Evolutionary conservation across 176 grass and related monocot species (phyloP), one percentile per base, ranked within the genome.

Genomic region (Microstegium vimineum): DNA sequence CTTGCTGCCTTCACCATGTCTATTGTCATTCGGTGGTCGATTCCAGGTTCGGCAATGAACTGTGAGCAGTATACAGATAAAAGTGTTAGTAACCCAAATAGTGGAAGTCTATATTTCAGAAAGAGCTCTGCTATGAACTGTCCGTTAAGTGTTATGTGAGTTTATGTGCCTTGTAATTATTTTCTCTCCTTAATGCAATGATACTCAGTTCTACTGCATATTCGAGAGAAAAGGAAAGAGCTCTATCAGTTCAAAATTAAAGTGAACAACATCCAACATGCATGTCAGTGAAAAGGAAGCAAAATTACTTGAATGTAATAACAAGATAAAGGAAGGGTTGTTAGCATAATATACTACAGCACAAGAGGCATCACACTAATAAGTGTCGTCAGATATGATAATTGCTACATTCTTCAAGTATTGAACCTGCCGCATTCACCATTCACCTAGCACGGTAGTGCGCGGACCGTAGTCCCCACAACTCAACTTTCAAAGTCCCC

Each of bases 1-100:
- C 90, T 93, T 16, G 93, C 93, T 89, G 90, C 38, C 81, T 95
- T 90, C 82, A 95, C 93, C 93, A 95, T 95, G 22, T 35, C 66
- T 4, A n/a, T 75, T 0, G 87, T 95, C 90, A 84, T 72, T 72
- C 17, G 30, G 74, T 95, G 90, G 28, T 59, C 79, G 16, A 93
- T 75, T 32, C 83, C 90, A 45, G 88, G 85, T 60, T 90, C 90
- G 36, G 90, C 86, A 17, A 90, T 76, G 76, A 92, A 90, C 93
- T 95, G 33, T 2, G 79, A 88, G 56, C 13, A 52, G n/a, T 22
- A 46, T n/a, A 52, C 11, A 82, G 68, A 74, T 31, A 40, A 77
- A 81, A 76, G 28, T 13, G 45, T 81, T 12, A 84, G 73, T 6
- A 20, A 67, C 2, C 32, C 56, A 4, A 49, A 30, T 23, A 77